Evolutionary conservation across 2,329 filamentous ascomycete species (phyloP).

Genomic region (Cordyceps pruinosa): DNA sequence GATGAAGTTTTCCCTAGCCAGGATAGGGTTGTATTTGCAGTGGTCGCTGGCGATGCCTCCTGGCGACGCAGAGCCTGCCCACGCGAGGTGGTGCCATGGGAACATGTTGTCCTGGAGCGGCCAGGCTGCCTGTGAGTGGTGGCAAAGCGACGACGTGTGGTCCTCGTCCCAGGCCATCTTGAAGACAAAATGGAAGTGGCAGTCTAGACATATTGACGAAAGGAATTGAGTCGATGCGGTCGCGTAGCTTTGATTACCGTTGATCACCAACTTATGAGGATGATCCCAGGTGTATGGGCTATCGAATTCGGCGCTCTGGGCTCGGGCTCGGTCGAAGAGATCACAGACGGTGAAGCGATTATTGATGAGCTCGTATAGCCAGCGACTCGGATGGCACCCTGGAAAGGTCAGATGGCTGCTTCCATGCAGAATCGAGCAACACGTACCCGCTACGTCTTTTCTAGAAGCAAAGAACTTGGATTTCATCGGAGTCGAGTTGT

Average conservation of each 20-base stretch:
- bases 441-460: conserved; percentile 23
- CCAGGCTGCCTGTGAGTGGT: conserved; percentile 27
- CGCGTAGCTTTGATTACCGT: conserved; percentile 32
- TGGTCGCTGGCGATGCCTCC: conserved; percentile 19
- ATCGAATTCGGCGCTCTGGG: conserved; percentile 23
- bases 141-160: conserved; percentile 25
- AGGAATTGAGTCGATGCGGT: conserved; percentile 22
- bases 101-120: conserved; percentile 28
- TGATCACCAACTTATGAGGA: conserved; percentile 30
- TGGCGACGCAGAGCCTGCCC: conserved; percentile 26
- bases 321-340: conserved; percentile 29
- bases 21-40: conserved; percentile 33
- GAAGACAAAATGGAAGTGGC: conserved; percentile 36
- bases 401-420: conserved; percentile 10
- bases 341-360: conserved; percentile 31
- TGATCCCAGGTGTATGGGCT: conserved; percentile 29
- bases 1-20: conserved; percentile 30
- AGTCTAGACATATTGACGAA: conserved; percentile 34
- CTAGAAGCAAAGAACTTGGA: conserved; percentile 19
- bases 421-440: background rate
- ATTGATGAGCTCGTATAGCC: conserved; percentile 34
- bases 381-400: conserved; percentile 31
- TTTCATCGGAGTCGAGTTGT: conserved; percentile 28
- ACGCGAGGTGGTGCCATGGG: conserved; percentile 34
- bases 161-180: conserved; percentile 28